Evolutionary conservation across 768 basidiomycete species (phyloP), one percentile per base, ranked within the genome.

Genomic region (Russula ochroleuca): DNA sequence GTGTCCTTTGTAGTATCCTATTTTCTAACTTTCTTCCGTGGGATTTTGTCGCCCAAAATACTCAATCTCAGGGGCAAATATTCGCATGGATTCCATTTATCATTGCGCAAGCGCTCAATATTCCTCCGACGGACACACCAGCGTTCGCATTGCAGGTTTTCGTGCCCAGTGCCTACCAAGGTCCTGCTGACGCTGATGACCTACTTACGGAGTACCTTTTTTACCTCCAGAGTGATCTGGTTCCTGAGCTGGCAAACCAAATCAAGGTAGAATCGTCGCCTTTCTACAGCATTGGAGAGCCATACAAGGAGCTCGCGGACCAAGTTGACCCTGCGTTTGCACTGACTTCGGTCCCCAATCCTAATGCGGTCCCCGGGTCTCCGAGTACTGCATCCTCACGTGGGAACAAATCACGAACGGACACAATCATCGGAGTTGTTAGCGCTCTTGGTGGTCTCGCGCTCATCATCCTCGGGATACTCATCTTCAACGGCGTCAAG

Each of bases 361-460:
- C 82, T 10, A 69, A 75, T 61, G 52, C 41, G 58, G 57, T 66
- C 37, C 58, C 62, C 0, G 67, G 67, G n/a, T 64, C 59, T 13
- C 66, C 59, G 17, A 55, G 52, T 3, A 25, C 21, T 23, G 57
- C 73, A 19, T 66, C 68, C 11, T 69, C 67, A 21, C 67, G 62
- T 23, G 70, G 68, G 15, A 75, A 76, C 59, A 83, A 81, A 69
- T 77, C 80, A 17, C 81, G 92, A 14, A 83, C 89, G 70, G 85
- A 95, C 68, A 91, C 91, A 28, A 94, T 96, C 71, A 94, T 97
- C 65, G 94, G 94, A 23, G 92, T 96, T 4, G 90, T 93, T 66
- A 85, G 83, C 45, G 85, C 88, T 2, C 81, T 96, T 21, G 93
- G 93, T 14, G 89, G 82, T 5, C 81, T 94, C 59, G 86, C 91